Evolutionary conservation across 169 alveolate genomes (phyloP), one percentile per base, ranked within the genome.

Genomic region (Plasmodium malariae): DNA sequence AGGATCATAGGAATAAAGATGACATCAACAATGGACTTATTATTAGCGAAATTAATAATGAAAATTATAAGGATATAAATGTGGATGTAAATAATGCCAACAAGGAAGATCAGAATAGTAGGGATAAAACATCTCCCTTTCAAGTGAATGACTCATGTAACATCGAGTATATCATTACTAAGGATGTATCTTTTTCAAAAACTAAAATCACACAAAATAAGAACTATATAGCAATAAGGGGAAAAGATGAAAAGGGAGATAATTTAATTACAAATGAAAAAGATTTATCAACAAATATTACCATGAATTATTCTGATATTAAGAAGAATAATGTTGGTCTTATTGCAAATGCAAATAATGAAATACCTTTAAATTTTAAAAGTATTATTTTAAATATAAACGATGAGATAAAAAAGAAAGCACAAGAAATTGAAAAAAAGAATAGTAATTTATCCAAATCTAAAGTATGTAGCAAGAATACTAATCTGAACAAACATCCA

Each of bases 361-460:
- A 63, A 12, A 14, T 63, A 1, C 43, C 54, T 3, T 11, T 34
- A 30, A 63, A 32, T 24, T 36, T n/a, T 28, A 69, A 45, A 45
- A 69, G 45, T 21, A 45, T 45, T 21, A 69, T 69, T 14, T 45
- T 69, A 14, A 69, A 69, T 43, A 69, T 69, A 40, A 69, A 69
- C n/a, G 80, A 69, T 11, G 80, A 69, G 45, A 69, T 69, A 3
- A 69, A 45, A 48, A 48, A 45, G 14, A 69, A 24, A 3, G 30
- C 32, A 32, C 43, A 63, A 0, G 12, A 43, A 6, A 26, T 12
- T 1, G 43, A 55, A 55, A 21, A 48, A 1, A 28, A 40, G 21
- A 26, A 36, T 7, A 43, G 21, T 2, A 54, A 54, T 28, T 26
- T 62, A 21, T 28, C 17, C 17, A 21, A 5, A 21, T 30, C 6